A percentile compares a stretch with the other conserved stretches of the same genome.
phyloP scores from a whole-genome alignment of 2,329 filamentous ascomycete species.

The Tothia fuscella region DNA sequence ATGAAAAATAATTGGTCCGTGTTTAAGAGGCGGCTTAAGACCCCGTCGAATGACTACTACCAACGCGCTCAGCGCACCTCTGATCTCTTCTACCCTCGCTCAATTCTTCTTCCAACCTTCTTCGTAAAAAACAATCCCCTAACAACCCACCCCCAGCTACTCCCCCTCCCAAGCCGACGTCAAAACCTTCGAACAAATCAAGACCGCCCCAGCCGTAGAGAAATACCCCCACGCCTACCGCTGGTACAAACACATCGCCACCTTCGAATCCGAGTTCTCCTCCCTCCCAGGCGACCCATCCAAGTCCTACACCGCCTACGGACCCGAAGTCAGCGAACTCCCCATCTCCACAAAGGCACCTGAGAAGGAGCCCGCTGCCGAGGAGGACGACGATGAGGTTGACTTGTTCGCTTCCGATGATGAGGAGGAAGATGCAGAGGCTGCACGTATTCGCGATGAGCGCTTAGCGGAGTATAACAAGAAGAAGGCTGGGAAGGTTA shows the following conservation, averaged over 20 bases:
- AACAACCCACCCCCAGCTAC: conserved; percentile 35
- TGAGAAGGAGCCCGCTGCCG: conserved; percentile 47
- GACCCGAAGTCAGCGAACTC: conserved; percentile 67
- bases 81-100: conserved; percentile 35
- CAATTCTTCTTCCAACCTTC: background rate
- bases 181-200: conserved; percentile 83
- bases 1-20: conserved; percentile 89
- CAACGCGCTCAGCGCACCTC: conserved; percentile 68
- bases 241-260: conserved; percentile 98
- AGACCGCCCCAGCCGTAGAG: conserved; percentile 58
- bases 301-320: conserved; percentile 81
- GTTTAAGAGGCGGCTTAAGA: conserved; percentile 93
- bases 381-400: conserved; percentile 67
- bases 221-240: conserved; percentile 91
- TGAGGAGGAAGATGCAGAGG: conserved; percentile 88
- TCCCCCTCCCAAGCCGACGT: conserved; percentile 88
- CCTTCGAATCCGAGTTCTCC: conserved; percentile 85
- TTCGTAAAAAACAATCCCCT: too few relatives aligned
- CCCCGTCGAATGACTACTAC: conserved; percentile 69
- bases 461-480: conserved; percentile 86
- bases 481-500: conserved; percentile 92
- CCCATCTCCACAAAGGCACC: conserved; percentile 78
- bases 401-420: conserved; percentile 90
- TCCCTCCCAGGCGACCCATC: conserved; percentile 82
- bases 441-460: conserved; percentile 71